phyloP scores from a whole-genome alignment of 805 yeast species.

The Komagataella pseudopastoris region DNA sequence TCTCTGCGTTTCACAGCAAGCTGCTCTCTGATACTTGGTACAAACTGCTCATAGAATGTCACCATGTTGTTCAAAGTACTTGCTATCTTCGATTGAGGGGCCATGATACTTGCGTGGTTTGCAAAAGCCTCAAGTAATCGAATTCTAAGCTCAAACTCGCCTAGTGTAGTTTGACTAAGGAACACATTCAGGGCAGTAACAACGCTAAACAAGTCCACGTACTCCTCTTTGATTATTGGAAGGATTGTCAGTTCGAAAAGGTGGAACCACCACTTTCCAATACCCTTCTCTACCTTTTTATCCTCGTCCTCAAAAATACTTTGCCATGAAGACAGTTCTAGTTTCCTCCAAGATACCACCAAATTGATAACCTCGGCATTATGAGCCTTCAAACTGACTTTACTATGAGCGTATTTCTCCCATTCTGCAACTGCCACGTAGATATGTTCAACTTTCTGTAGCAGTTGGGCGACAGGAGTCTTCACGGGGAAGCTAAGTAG shows the following conservation, averaged over 20 bases:
- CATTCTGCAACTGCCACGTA: constrained; percentile 78
- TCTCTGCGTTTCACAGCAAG: constrained; percentile 32
- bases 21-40: constrained; percentile 28
- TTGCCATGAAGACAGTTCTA: constrained; percentile 82
- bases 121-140: constrained; percentile 51
- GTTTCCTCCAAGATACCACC: constrained; percentile 82
- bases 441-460: constrained; percentile 78
- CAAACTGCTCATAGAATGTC: constrained; percentile 56
- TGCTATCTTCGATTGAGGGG: constrained; percentile 3
- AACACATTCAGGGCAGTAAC: constrained; percentile 58
- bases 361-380: constrained; percentile 47
- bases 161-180: constrained; percentile 61
- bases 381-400: constrained; percentile 47
- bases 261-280: constrained; percentile 88
- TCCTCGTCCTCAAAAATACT: constrained; percentile 59
- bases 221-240: constrained; percentile 26
- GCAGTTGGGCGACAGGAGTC: constrained; percentile 63
- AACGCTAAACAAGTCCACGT: constrained; percentile 20
- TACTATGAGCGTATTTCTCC: constrained; percentile 82
- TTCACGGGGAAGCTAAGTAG: constrained; percentile 44
- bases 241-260: constrained; percentile 69
- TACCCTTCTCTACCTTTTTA: constrained; percentile 23
- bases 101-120: constrained; percentile 25
- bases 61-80: constrained; percentile 30
- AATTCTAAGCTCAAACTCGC: constrained; percentile 56